Base-by-base conservation (phyloP, 257 asterid genomes). In the Nicotiana attenuata region DNA sequence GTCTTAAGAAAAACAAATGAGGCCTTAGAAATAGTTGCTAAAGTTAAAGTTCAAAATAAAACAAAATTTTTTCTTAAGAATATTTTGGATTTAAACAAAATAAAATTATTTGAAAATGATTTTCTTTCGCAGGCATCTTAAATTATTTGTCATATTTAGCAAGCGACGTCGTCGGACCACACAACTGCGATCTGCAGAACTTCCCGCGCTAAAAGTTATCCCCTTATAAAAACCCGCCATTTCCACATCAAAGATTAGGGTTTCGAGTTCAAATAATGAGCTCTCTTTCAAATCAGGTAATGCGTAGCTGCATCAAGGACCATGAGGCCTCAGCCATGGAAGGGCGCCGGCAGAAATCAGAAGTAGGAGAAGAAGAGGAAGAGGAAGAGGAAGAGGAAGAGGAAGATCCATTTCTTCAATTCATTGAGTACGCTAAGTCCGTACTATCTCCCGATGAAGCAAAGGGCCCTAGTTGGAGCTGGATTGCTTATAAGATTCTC, bases 391-490 rank as follows among this genome's bases (percentile, higher is more conserved):
- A 38, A 52, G 64, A 82, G 52, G 91, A 68, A 33, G 91, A 84
- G 73, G 88, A 78, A 11, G 97, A 93, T 77, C 90, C 93, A 22
- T 89, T 96, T 86, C 89, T 96, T 26, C 87, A 85, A 55, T 94
- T 96, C 89, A 88, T 89, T 55, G 92, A 92, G 52, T 88, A 89
- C 80, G 87, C 96, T 0, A 89, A 89, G 81, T 89, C 92, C 53
- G 82, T 89, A 47, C 61, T 96, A 69, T 83, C 82, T 55, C 31
- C 61, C 20, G 90, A 88, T 20, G 90, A 84, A 20, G n/a, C 87
- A 81, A 31, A 80, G 60, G 83, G 85, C n/a, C 93, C 97, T 14
- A 85, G 98, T 24, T 95, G 99, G 98, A 92, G 97, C 86, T 95
- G 99, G 99, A 90, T 90, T 24, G 91, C 88, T 20, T 89, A 82